Evolutionary conservation across 345 rosid genomes (phyloP), one percentile per base, ranked within the genome.

Genomic region (Ailanthus altissimus): DNA sequence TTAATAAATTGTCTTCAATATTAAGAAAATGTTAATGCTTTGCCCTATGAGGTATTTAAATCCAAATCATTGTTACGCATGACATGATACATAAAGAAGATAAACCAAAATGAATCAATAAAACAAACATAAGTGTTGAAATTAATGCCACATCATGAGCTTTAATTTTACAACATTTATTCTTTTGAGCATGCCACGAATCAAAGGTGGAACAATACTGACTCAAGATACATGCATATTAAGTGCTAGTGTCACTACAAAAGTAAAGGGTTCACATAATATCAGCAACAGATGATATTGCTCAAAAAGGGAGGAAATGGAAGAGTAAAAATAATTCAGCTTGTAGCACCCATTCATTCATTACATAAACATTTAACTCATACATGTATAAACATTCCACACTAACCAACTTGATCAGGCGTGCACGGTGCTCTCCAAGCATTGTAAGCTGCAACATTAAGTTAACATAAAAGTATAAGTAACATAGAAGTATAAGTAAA

Each of bases 341-440:
- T 26, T 28, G 13, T n/a, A 61, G 66, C 66, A 61, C 13, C 66
- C 66, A 61, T 26, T 61, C 43, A 64, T 2, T 64, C 46, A 70
- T 51, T 5, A 53, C 32, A 70, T 53, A 5, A 51, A 38, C 65
- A 57, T 58, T 18, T 57, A 13, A 42, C 49, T 72, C 25, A 63
- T 38, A 49, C 38, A 63, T 6, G 4, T 32, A 49, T 28, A 28
- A 47, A 61, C 15, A 61, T 54, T 42, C 68, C 75, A 25, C 58
- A 92, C 94, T 84, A 20, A 97, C 99, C 98, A 97, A 73, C 85
- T 94, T 97, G 57, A 89, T 83, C 66, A 97, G 89, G 64, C 97
- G 98, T 65, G 83, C 74, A 21, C 97, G 97, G 51, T 82, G 86
- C 76, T 97, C 99, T 65, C 94, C 98, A 2, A 92, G 86, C 89